Evolutionary conservation across 1,139 yeast species (phyloP).

Genomic region (Yamadazyma oceani): DNA sequence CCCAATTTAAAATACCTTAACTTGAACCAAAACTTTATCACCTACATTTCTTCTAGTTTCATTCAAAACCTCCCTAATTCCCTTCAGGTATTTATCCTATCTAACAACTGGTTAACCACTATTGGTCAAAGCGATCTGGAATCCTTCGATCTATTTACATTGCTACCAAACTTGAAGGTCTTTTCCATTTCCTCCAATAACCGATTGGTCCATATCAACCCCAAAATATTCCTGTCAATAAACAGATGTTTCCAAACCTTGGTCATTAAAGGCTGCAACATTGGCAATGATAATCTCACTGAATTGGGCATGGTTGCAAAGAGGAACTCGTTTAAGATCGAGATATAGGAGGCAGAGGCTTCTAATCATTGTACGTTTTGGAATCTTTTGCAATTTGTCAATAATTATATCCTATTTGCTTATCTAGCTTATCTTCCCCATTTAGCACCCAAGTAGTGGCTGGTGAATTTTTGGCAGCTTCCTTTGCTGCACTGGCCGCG

Average conservation of each 20-base stretch:
- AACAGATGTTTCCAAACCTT: constrained; percentile 4
- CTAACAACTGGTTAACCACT: constrained; percentile 17
- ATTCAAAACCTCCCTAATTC: constrained; percentile 29
- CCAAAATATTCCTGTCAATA: constrained; percentile 9
- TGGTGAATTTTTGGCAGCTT: too few species aligned
- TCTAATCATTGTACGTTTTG: too few species aligned
- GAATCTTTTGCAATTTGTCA: too few species aligned
- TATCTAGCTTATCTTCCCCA: too few species aligned
- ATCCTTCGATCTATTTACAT: constrained; percentile 8
- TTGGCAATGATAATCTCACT: constrained; percentile 7
- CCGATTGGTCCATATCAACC: constrained; percentile 15
- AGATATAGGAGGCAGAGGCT: too few species aligned
- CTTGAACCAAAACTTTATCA: constrained; percentile 28
- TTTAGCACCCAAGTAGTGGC: too few species aligned
- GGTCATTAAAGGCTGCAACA: constrained; percentile 11
- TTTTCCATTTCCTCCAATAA: constrained; percentile 19
- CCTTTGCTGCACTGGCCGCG: too few species aligned
- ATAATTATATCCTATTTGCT: too few species aligned
- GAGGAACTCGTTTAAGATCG: constrained; percentile 4
- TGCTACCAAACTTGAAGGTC: constrained; percentile 20
- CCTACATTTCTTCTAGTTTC: constrained; percentile 21
- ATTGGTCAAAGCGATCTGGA: constrained; percentile 16
- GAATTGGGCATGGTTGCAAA: constrained; percentile 4
- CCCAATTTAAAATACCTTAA: constrained; percentile 22
- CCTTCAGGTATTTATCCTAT: constrained; percentile 23